Conservation (phyloP, 2,329 filamentous ascomycete species). For the Knoxdaviesia proteae region DNA sequence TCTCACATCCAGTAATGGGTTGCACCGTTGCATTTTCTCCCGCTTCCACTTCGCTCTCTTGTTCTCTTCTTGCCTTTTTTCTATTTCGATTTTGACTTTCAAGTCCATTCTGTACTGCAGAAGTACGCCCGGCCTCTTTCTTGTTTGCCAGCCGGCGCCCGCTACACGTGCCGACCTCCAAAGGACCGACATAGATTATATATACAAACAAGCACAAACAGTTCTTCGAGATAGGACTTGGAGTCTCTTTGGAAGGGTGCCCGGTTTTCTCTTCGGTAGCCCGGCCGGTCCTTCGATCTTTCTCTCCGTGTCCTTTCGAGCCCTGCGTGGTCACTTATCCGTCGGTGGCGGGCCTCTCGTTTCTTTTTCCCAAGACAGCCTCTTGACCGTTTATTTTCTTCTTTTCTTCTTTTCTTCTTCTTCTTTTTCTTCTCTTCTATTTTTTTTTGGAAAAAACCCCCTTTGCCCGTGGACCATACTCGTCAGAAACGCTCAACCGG, state of each 20-base stretch:
- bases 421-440: background rate
- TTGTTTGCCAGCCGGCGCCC: too few species aligned
- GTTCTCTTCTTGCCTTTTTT: conserved; percentile 3
- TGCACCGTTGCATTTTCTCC: too few species aligned
- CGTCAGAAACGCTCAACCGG: too few species aligned
- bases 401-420: background rate
- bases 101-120: too few species aligned
- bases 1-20: too few species aligned
- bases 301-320: background rate
- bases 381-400: conserved; percentile 3
- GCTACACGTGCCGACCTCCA: too few species aligned
- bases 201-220: background rate
- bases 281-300: background rate
- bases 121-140: too few species aligned
- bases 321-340: too few species aligned
- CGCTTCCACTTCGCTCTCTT: conserved; percentile 1
- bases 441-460: conserved; percentile 16
- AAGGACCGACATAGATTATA: background rate
- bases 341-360: background rate
- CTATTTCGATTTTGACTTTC: background rate
- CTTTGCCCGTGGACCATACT: too few species aligned
- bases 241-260: too few species aligned
- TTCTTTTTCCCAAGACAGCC: conserved; percentile 4
- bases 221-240: background rate
- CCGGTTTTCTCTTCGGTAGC: background rate